Evolutionary conservation across 495 filamentous ascomycete species (phyloP).

Genomic region (Neurospora hispaniola): DNA sequence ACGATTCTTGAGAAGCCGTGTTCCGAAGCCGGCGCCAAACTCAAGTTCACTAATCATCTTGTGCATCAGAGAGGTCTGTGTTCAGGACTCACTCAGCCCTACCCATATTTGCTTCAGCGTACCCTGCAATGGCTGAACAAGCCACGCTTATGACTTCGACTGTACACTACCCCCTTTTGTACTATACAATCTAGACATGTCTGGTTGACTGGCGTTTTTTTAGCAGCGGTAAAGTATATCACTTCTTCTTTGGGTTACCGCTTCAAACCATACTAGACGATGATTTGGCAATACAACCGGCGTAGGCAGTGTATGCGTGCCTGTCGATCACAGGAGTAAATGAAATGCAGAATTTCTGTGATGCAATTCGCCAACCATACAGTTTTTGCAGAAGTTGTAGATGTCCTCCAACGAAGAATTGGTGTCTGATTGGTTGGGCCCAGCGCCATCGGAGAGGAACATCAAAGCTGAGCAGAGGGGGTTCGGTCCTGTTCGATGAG

Average conservation of each 20-base stretch:
- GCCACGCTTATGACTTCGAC: neutral
- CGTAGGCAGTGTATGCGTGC: neutral
- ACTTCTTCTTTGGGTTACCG: neutral
- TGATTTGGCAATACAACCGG: neutral
- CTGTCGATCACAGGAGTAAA: slow-evolving; percentile 8
- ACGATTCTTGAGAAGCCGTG: neutral
- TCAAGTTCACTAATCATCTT: neutral
- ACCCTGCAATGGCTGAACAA: neutral
- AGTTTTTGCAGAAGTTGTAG: neutral
- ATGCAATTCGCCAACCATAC: slow-evolving; percentile 5
- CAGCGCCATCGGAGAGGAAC: neutral
- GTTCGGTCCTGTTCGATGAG: neutral
- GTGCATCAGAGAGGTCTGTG: neutral
- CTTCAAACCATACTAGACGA: neutral
- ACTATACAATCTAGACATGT: neutral
- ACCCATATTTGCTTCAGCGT: neutral
- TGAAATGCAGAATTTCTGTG: slow-evolving; percentile 15
- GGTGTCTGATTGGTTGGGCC: neutral
- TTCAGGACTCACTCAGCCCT: neutral
- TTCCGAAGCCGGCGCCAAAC: neutral
- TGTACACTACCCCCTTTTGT: neutral
- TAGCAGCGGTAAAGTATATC: neutral
- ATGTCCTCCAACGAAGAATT: neutral
- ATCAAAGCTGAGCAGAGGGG: neutral
- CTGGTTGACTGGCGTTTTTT: neutral